Evolutionary conservation across 805 yeast species (phyloP), one percentile per base, ranked within the genome.

Genomic region (Candida krabiensis): DNA sequence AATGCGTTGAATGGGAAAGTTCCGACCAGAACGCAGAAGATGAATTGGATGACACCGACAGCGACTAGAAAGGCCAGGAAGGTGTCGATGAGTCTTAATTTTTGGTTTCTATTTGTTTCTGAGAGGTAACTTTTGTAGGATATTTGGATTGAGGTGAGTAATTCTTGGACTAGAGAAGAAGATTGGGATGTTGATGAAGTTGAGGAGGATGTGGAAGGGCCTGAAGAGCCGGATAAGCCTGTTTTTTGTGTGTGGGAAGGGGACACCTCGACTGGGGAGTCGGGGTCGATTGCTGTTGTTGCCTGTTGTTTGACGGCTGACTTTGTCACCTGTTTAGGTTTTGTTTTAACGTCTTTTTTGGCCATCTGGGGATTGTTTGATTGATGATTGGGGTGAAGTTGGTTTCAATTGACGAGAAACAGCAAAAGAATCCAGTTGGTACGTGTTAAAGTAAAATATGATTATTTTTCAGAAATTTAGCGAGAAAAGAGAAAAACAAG

Each of bases 1-100:
- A 93, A 93, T 17, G 96, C 98, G 65, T 93, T 93, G 75, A 93
- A 93, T 13, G 99, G 99, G 75, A 84, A 93, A 53, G 79, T 87
- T 25, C 97, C 96, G 31, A 89, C 78, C 11, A 88, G 44, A 28
- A 82, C 50, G 49, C 86, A 85, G 62, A 89, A 91, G 4, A 71
- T 66, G 57, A 89, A 88, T 64, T 93, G 98, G 19, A 86, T 62
- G 1, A 75, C 65, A 1, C 96, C 99, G 43, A 87, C 68, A 0
- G 69, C 63, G 13, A 91, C 90, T 41, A 91, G 64, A 49, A 86
- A 89, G 18, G 61, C 76, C 55, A 91, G 71, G 56, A 90, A 93
- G 11, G 73, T 50, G 60, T 93, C 98, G 49, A 91, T 83, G 35
- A 88, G 69, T 60, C 78, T 74, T 40, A 82, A 61, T 41, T 79